Evolutionary conservation across 495 filamentous ascomycete genomes (phyloP), one percentile per base, ranked within the genome.

Genomic region (Recurvomyces mirabilis): DNA sequence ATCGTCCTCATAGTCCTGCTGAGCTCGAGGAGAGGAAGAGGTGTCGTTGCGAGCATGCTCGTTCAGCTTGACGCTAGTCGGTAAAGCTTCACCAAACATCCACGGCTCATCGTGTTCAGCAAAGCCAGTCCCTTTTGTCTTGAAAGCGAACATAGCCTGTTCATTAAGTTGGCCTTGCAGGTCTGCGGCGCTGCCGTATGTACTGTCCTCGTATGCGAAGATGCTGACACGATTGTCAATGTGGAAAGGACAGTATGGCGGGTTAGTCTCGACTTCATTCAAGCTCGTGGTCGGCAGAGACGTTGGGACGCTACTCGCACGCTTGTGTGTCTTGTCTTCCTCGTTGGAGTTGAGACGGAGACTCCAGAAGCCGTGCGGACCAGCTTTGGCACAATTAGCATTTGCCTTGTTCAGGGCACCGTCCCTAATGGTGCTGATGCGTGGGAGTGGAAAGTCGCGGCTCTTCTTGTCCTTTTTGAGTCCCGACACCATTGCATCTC

Each of bases 201-300:
- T 17, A 29, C 26, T 35, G 25, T 50, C 47, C 6, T 46, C 45
- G 51, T 40, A 56, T 10, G 41, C 50, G 31, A 30, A 53, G 36
- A 56, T 48, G 17, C 15, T 32, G 12, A 56, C 53, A 7, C 53
- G 45, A 1, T 21, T 7, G 37, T 56, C 53, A n/a, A 51, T 25
- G 46, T 56, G 53, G 39, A 53, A 56, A 23, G 53, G 53, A 35
- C 44, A 44, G 33, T 49, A 56, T 6, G 53, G 49, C 14, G 53
- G 44, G 29, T 43, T 49, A 11, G 53, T 56, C 37, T 56, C 53
- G 23, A 56, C 40, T 20, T 56, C 53, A 24, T 45, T 46, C 23
- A 31, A 29, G 4, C 17, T 14, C 9, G 40, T 13, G 7, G 22
- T 12, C 11, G 40, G 7, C 22, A 21, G 23, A n/a, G 26, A 29